Conservation (phyloP, 75 land plant genomes). For the Chamaecyparis obtusa region DNA sequence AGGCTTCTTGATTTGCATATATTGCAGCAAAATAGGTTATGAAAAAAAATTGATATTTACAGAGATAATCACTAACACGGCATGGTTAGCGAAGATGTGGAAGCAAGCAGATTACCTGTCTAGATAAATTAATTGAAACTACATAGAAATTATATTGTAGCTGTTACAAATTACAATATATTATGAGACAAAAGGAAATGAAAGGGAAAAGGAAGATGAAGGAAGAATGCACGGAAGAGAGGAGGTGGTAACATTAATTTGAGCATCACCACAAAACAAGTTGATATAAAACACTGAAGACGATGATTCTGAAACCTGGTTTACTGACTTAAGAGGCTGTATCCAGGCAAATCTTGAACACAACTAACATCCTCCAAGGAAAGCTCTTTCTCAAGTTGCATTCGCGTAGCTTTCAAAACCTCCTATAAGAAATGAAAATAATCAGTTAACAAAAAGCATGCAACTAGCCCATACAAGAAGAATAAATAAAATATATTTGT, state of each 20-base stretch:
- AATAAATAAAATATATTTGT: background rate
- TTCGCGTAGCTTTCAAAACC: conserved; percentile 64
- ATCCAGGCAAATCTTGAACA: conserved; percentile 82
- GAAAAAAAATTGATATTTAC: background rate
- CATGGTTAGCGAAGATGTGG: background rate
- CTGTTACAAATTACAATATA: background rate
- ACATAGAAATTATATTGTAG: background rate
- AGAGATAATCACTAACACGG: background rate
- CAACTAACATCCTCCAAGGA: conserved; percentile 67
- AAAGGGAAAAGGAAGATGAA: no score
- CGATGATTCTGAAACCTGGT: background rate
- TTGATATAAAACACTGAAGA: background rate
- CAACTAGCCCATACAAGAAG: background rate
- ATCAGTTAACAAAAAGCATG: conserved; percentile 6
- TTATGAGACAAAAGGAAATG: no score
- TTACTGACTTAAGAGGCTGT: conserved; percentile 28
- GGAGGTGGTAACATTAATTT: background rate
- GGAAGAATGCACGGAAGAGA: no score
- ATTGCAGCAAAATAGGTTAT: background rate
- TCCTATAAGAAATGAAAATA: conserved; percentile 37
- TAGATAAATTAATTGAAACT: background rate
- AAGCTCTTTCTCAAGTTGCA: conserved; percentile 77
- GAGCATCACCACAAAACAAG: background rate
- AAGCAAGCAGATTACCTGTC: background rate
- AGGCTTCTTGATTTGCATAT: background rate